phyloP scores from a whole-genome alignment of 2,329 filamentous ascomycete species.

The Aspergillus sp. region DNA sequence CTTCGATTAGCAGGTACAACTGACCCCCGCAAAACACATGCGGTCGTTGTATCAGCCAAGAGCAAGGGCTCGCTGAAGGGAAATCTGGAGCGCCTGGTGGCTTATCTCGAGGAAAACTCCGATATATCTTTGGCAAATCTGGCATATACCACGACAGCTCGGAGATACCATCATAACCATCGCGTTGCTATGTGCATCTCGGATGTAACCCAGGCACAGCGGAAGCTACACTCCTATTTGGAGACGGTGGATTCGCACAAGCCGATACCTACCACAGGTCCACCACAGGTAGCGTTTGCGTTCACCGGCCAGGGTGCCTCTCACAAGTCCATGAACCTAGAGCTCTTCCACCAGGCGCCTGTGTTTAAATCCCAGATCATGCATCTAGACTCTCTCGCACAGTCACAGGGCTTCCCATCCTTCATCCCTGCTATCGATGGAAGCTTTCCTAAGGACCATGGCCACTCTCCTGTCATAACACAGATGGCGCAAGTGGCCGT shows the following conservation, averaged over 20 bases:
- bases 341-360: too few species aligned
- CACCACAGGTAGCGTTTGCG: slow-evolving; percentile 30
- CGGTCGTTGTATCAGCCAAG: slow-evolving; percentile 56
- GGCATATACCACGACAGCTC: slow-evolving; percentile 64
- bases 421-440: slow-evolving; percentile 21
- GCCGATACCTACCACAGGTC: slow-evolving; percentile 38
- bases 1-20: too few species aligned
- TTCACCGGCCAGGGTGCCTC: slow-evolving; percentile 36
- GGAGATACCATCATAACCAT: slow-evolving; percentile 33
- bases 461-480: slow-evolving; percentile 10
- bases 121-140: slow-evolving; percentile 52
- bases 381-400: slow-evolving; percentile 21
- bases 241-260: slow-evolving; percentile 50
- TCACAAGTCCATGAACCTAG: slow-evolving; percentile 23
- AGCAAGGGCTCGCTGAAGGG: slow-evolving; percentile 41
- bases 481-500: slow-evolving; percentile 39
- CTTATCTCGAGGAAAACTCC: slow-evolving; percentile 3
- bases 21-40: slow-evolving; percentile 54
- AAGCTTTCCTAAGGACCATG: slow-evolving; percentile 37
- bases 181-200: too few species aligned
- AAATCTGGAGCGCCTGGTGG: slow-evolving; percentile 49
- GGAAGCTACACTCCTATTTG: too few species aligned
- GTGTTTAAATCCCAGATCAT: too few species aligned
- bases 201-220: too few species aligned
- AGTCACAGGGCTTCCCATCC: slow-evolving; percentile 22